Conservation (phyloP, 1,284 basidiomycete genomes). For the Coniferiporia weirii region DNA sequence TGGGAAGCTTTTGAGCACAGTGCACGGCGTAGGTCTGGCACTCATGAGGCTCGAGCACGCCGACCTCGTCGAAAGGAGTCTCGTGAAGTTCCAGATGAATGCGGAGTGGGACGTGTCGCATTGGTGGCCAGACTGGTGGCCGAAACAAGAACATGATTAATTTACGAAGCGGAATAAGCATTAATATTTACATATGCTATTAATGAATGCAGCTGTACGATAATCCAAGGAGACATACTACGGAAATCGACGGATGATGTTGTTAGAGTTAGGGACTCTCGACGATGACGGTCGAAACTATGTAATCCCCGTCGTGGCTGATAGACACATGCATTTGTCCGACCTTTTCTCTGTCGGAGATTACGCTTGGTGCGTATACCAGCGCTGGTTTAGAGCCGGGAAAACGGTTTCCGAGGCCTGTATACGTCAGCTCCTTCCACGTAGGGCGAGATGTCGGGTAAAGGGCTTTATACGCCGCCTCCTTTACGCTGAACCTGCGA, state of each 20-base stretch:
- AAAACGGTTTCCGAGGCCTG: slow-evolving; percentile 26
- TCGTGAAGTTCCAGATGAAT: slow-evolving; percentile 32
- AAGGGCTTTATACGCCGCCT: slow-evolving; percentile 87
- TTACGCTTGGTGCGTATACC: slow-evolving; percentile 33
- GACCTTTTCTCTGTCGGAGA: slow-evolving; percentile 19
- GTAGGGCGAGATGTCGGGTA: slow-evolving; percentile 57
- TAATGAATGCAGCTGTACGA: background rate
- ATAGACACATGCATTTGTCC: slow-evolving; percentile 59
- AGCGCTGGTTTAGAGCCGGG: slow-evolving; percentile 47
- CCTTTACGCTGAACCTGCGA: slow-evolving; percentile 49
- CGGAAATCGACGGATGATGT: background rate
- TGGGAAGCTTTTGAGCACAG: slow-evolving; percentile 60
- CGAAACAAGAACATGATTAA: slow-evolving; percentile 24
- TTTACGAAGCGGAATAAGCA: too few relatives aligned
- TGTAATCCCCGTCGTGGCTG: slow-evolving; percentile 83
- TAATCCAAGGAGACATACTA: background rate
- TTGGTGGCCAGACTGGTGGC: slow-evolving; percentile 73
- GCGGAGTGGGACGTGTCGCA: slow-evolving; percentile 41
- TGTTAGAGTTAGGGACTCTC: slow-evolving; percentile 32
- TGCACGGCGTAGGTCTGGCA: slow-evolving; percentile 58
- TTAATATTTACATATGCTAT: too few relatives aligned
- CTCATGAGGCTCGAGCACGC: slow-evolving; percentile 67
- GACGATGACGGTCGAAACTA: slow-evolving; percentile 69
- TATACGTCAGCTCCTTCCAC: slow-evolving; percentile 74
- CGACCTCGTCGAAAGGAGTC: slow-evolving; percentile 35